Evolutionary conservation across 345 rosid genomes (phyloP).

Genomic region (Ricinus communis): DNA sequence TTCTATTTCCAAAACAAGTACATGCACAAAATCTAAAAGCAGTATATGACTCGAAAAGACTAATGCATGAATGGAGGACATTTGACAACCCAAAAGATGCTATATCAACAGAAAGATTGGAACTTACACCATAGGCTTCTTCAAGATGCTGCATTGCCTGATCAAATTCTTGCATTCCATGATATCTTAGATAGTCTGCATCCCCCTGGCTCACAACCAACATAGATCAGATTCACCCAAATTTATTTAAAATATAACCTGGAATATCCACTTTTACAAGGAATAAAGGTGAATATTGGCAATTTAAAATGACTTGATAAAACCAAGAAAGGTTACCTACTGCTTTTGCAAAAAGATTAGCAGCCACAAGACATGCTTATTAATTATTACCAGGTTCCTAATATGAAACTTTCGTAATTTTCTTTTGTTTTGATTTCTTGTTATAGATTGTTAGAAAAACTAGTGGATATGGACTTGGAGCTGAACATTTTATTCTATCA

Average conservation of each 20-base stretch:
- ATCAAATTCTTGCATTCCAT: constrained; percentile 90
- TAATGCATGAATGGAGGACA: not conserved
- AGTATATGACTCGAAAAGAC: not conserved
- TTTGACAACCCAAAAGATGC: not conserved
- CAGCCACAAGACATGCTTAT: not conserved
- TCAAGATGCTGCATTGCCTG: constrained; percentile 88
- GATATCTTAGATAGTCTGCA: constrained; percentile 73
- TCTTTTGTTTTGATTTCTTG: not conserved
- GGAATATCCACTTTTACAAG: not conserved
- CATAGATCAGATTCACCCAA: not conserved
- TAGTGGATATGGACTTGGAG: not conserved
- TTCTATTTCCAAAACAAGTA: not conserved
- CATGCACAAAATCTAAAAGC: not conserved
- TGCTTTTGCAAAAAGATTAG: not conserved
- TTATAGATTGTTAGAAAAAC: not conserved
- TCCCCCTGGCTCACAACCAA: constrained; percentile 54
- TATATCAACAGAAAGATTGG: not conserved
- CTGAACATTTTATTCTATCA: not conserved
- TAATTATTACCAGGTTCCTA: not conserved
- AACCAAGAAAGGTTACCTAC: not conserved
- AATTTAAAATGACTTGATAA: not conserved
- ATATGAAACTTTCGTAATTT: not conserved
- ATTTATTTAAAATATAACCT: not conserved
- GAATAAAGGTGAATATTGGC: not conserved
- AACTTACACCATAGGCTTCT: constrained; percentile 71